These are phyloP conservation scores for Saussurea involucrata DNA, from an alignment of 129 eudicot genomes.

Conservation along the genomic window DNA sequence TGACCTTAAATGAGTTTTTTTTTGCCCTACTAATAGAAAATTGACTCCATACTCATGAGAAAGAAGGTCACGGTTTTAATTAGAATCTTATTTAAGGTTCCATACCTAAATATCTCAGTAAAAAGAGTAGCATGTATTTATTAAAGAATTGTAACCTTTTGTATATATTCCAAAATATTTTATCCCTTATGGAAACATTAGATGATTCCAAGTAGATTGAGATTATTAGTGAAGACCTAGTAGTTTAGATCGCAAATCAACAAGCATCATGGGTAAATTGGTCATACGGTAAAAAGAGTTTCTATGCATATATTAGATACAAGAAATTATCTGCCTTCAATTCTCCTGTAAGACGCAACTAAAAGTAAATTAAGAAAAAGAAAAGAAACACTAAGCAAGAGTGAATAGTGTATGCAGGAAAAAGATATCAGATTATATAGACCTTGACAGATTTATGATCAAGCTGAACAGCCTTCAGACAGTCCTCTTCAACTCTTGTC, in stretches of 20 bases:
- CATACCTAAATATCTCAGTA: too few species aligned
- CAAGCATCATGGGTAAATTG: neutral
- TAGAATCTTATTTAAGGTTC: too few species aligned
- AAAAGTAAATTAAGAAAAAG: neutral
- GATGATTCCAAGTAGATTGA: neutral
- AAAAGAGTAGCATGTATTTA: too few species aligned
- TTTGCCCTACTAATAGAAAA: too few species aligned
- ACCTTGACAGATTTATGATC: slow-evolving; percentile 36
- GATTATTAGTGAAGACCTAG: neutral
- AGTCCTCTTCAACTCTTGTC: slow-evolving; percentile 31
- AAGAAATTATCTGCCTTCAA: neutral
- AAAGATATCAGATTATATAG: neutral
- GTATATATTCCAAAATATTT: neutral
- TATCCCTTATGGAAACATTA: neutral
- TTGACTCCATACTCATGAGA: too few species aligned
- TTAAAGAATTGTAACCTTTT: neutral
- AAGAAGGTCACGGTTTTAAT: too few species aligned
- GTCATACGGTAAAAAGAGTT: neutral
- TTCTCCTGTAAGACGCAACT: neutral
- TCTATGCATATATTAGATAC: neutral
- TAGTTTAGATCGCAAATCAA: neutral
- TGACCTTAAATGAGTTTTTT: too few species aligned
- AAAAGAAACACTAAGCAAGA: neutral
- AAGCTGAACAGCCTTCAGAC: slow-evolving; percentile 22
- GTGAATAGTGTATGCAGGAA: neutral